Evolutionary conservation across 768 basidiomycete species (phyloP).

Genomic region (Rhodocollybia butyracea): DNA sequence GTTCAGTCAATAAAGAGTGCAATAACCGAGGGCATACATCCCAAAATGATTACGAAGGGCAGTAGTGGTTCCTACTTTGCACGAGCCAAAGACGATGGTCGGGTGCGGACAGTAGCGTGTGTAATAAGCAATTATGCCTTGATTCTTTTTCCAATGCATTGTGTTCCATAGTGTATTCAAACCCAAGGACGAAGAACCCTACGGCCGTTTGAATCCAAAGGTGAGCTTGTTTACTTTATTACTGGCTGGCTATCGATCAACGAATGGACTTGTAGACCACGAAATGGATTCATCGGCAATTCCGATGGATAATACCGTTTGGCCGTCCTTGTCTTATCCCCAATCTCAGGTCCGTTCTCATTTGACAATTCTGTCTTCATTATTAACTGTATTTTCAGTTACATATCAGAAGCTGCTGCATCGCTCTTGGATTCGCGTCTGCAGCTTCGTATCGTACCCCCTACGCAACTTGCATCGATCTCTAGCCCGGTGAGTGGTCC

Average conservation of each 20-base stretch:
- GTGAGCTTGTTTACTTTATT: no score
- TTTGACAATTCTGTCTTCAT: neutral
- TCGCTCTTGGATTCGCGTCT: slow-evolving; percentile 77
- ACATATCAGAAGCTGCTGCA: slow-evolving; percentile 87
- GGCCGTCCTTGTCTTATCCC: slow-evolving; percentile 80
- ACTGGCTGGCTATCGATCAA: no score
- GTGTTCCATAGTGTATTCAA: slow-evolving; percentile 69
- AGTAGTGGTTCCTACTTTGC: slow-evolving; percentile 92
- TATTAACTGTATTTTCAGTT: slow-evolving; percentile 38
- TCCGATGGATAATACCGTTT: slow-evolving; percentile 88
- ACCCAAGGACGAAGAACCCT: slow-evolving; percentile 89
- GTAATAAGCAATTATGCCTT: slow-evolving; percentile 23
- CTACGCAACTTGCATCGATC: slow-evolving; percentile 78
- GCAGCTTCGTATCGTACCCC: slow-evolving; percentile 77
- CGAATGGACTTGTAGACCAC: slow-evolving; percentile 58
- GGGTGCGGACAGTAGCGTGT: slow-evolving; percentile 77
- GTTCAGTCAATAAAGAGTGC: slow-evolving; percentile 65
- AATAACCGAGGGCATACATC: slow-evolving; percentile 76
- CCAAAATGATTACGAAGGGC: slow-evolving; percentile 88
- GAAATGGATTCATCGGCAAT: slow-evolving; percentile 87
- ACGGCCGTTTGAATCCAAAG: slow-evolving; percentile 86
- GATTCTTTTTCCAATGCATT: neutral
- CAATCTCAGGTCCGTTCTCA: slow-evolving; percentile 61
- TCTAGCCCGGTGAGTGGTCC: slow-evolving; percentile 59
- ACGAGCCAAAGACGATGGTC: slow-evolving; percentile 69